phyloP scores from a whole-genome alignment of 1,284 basidiomycete species.

The Meripilus lineatus region DNA sequence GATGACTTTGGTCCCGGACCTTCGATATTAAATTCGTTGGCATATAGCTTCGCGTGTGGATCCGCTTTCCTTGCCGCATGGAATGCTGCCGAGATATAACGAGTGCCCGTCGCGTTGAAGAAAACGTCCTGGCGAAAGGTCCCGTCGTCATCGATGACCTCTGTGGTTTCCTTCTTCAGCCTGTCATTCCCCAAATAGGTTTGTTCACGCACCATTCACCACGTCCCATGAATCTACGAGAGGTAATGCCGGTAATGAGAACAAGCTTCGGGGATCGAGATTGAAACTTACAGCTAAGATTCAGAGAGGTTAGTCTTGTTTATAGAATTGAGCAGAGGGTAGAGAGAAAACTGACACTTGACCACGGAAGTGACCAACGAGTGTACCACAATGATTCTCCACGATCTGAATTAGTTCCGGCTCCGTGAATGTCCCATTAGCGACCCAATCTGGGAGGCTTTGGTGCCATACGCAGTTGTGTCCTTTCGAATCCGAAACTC shows the following conservation, averaged over 20 bases:
- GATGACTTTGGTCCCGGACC: slow-evolving; percentile 43
- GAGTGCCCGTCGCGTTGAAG: slow-evolving; percentile 35
- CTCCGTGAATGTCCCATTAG: slow-evolving; percentile 32
- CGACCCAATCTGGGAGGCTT: slow-evolving; percentile 44
- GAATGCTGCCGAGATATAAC: slow-evolving; percentile 37
- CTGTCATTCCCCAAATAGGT: too few species aligned
- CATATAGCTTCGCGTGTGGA: too few species aligned
- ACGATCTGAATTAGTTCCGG: slow-evolving; percentile 37
- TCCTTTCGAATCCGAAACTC: slow-evolving; percentile 11
- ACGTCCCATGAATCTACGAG: slow-evolving; percentile 27
- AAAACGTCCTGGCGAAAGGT: slow-evolving; percentile 39
- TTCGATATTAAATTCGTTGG: too few species aligned
- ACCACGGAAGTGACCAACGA: slow-evolving; percentile 42
- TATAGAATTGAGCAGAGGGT: not conserved
- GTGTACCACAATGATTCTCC: slow-evolving; percentile 36
- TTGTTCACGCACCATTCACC: slow-evolving; percentile 27
- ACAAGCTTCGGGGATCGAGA: slow-evolving; percentile 1
- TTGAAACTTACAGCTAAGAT: slow-evolving; percentile 7
- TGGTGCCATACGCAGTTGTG: slow-evolving; percentile 49
- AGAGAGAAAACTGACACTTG: slow-evolving; percentile 32
- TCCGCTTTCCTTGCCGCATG: slow-evolving; percentile 36
- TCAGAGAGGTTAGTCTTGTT: slow-evolving; percentile 6
- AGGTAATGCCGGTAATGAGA: not conserved
- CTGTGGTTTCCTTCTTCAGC: too few species aligned
- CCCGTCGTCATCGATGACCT: slow-evolving; percentile 52